phyloP scores from a whole-genome alignment of 2,329 filamentous ascomycete species.

The Stagonosporopsis rhizophila region DNA sequence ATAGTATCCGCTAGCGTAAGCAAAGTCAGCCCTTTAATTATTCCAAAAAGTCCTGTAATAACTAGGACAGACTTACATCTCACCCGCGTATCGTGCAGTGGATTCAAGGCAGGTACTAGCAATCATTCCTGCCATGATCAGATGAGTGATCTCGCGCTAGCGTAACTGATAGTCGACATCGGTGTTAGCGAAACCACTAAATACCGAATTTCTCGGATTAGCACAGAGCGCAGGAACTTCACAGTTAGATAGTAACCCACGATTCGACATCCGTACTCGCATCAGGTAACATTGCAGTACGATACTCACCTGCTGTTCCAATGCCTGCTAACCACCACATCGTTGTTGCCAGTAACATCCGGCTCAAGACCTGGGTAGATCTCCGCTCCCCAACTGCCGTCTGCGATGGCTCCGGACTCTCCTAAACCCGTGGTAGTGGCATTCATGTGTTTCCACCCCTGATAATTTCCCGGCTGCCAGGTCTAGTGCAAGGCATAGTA shows the following conservation, averaged over 20 bases:
- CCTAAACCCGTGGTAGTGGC: constrained; percentile 22
- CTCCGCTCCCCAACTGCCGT: constrained; percentile 37
- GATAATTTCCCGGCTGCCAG: constrained; percentile 26
- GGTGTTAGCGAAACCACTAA: constrained; percentile 46
- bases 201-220: background rate
- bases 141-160: constrained; percentile 42
- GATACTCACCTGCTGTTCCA: constrained; percentile 36
- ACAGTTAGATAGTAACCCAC: background rate
- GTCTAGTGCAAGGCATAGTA: constrained; percentile 49
- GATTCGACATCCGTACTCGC: background rate
- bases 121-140: constrained; percentile 43
- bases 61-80: constrained; percentile 35
- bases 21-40: background rate
- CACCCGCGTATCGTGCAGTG: constrained; percentile 46
- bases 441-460: constrained; percentile 41
- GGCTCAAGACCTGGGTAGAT: constrained; percentile 33
- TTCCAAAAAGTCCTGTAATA: too few species aligned
- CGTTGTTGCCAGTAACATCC: constrained; percentile 16
- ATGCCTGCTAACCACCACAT: constrained; percentile 43
- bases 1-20: constrained; percentile 1
- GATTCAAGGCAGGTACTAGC: constrained; percentile 47
- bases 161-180: constrained; percentile 47
- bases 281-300: too few species aligned
- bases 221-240: too few species aligned
- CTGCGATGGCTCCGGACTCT: constrained; percentile 33